Evolutionary conservation across 495 filamentous ascomycete genomes (phyloP).

Genomic region (Schizothecium vesticola): DNA sequence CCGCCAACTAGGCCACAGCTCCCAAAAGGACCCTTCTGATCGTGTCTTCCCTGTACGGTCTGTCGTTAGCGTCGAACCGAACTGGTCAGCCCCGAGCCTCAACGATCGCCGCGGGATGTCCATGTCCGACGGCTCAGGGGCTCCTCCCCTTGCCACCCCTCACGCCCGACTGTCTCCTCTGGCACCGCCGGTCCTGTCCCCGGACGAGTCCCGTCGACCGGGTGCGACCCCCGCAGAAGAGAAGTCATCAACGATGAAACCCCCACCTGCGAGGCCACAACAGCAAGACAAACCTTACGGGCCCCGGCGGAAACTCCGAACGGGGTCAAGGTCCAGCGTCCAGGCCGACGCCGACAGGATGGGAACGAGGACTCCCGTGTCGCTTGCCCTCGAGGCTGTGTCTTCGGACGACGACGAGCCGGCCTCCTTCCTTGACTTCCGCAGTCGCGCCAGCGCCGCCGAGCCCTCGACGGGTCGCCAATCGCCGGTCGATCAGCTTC

Average conservation of each 20-base stretch:
- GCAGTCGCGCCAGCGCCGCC: conserved; percentile 7
- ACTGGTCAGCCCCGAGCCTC: conserved; percentile 32
- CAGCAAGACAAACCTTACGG: not conserved
- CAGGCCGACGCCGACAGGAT: conserved; percentile 28
- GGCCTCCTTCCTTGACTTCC: conserved; percentile 4
- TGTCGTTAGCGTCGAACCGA: conserved; percentile 66
- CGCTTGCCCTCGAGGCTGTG: conserved; percentile 28
- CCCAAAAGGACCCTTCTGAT: conserved; percentile 44
- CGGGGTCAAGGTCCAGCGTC: conserved; percentile 25
- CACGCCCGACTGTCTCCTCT: not conserved
- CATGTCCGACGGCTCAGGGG: conserved; percentile 14
- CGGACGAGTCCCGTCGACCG: not conserved
- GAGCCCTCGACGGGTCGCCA: conserved; percentile 13
- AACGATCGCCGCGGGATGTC: conserved; percentile 18
- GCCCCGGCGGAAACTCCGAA: conserved; percentile 21
- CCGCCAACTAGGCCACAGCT: conserved; percentile 22
- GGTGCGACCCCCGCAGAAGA: not conserved
- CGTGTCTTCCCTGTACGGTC: conserved; percentile 82
- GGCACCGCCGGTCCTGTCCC: not conserved
- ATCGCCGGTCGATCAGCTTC: conserved; percentile 24
- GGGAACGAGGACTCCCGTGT: conserved; percentile 14
- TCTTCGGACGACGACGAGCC: conserved; percentile 29
- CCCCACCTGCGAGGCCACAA: not conserved
- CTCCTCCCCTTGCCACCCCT: not conserved
- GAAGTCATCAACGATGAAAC: not conserved